phyloP scores from a whole-genome alignment of 352 stramenopile species.

The Phytophthora brassicae region DNA sequence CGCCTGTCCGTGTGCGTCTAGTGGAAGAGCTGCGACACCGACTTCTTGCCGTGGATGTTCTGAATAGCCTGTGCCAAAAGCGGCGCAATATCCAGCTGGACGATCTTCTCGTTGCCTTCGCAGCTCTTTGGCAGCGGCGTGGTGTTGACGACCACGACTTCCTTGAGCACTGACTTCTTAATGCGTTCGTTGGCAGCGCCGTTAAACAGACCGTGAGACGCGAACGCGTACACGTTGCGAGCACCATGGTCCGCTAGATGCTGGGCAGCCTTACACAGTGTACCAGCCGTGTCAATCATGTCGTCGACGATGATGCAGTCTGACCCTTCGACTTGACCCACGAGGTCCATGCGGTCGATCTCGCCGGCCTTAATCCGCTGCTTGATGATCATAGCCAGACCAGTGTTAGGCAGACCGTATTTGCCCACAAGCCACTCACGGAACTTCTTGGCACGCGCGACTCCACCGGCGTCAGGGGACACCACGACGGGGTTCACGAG shows the following conservation, averaged over 20 bases:
- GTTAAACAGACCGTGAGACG: slow-evolving; percentile 98
- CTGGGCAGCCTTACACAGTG: slow-evolving; percentile 97
- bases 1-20: slow-evolving; percentile 52
- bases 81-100: slow-evolving; percentile 97
- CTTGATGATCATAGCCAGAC: slow-evolving; percentile 99
- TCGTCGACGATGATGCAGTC: slow-evolving; percentile 99
- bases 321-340: slow-evolving; percentile 97
- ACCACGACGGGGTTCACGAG: slow-evolving; percentile 99
- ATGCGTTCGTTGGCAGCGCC: slow-evolving; percentile 90
- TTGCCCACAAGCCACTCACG: slow-evolving; percentile 98
- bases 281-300: slow-evolving; percentile 99
- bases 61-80: slow-evolving; percentile 99
- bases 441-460: slow-evolving; percentile 99
- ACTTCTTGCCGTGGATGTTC: slow-evolving; percentile 99
- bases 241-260: slow-evolving; percentile 95
- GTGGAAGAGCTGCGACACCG: slow-evolving; percentile 99
- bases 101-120: slow-evolving; percentile 97
- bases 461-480: slow-evolving; percentile 98
- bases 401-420: slow-evolving; percentile 96
- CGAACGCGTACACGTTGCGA: slow-evolving; percentile 98
- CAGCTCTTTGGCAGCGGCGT: slow-evolving; percentile 84
- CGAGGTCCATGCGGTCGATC: slow-evolving; percentile 99
- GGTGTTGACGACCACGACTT: slow-evolving; percentile 91
- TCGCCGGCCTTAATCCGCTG: slow-evolving; percentile 97
- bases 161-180: slow-evolving; percentile 88